Conservation (phyloP, 1,284 basidiomycete species). For the Fomitopsis betulina region DNA sequence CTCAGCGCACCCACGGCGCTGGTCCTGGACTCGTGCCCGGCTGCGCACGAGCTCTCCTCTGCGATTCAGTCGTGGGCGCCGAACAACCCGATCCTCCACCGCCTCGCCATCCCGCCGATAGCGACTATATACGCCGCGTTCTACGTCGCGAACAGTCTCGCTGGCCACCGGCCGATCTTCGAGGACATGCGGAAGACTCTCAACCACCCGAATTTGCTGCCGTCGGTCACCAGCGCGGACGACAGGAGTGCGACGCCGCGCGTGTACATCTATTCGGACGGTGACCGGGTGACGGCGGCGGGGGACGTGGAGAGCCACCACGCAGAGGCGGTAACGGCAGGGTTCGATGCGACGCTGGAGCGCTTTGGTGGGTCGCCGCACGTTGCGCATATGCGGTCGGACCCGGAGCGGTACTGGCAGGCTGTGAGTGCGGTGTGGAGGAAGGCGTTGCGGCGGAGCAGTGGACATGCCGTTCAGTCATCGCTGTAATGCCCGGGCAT, state of each 20-base stretch:
- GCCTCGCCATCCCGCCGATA: slow-evolving; percentile 7
- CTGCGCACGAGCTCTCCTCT: slow-evolving; percentile 6
- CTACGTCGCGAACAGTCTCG: slow-evolving; percentile 1
- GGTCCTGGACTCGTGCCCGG: slow-evolving; percentile 13
- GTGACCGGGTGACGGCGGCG: slow-evolving; percentile 3
- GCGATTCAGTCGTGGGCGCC: slow-evolving; percentile 7
- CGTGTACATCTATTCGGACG: slow-evolving; percentile 10
- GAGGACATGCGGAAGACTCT: slow-evolving; percentile 7
- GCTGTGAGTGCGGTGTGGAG: slow-evolving; percentile 2
- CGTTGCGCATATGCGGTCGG: slow-evolving; percentile 8
- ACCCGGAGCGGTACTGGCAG: slow-evolving; percentile 12
- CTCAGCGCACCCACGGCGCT: slow-evolving; percentile 6
- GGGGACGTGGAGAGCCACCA: slow-evolving; percentile 6
- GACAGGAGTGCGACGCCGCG: slow-evolving; percentile 4
- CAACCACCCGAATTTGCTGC: slow-evolving; percentile 7
- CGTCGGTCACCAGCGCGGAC: not conserved
- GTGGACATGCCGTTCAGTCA: not conserved
- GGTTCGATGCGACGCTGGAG: slow-evolving; percentile 13
- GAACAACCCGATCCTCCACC: slow-evolving; percentile 6
- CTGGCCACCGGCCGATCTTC: slow-evolving; percentile 9
- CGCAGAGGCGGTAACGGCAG: not conserved
- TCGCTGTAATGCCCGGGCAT: not conserved
- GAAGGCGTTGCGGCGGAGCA: not conserved
- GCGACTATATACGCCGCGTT: slow-evolving; percentile 3
- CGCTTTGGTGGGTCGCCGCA: slow-evolving; percentile 7